Base-by-base conservation (phyloP, 2,329 filamentous ascomycete species). In the Sclerotinia sclerotiorum region DNA sequence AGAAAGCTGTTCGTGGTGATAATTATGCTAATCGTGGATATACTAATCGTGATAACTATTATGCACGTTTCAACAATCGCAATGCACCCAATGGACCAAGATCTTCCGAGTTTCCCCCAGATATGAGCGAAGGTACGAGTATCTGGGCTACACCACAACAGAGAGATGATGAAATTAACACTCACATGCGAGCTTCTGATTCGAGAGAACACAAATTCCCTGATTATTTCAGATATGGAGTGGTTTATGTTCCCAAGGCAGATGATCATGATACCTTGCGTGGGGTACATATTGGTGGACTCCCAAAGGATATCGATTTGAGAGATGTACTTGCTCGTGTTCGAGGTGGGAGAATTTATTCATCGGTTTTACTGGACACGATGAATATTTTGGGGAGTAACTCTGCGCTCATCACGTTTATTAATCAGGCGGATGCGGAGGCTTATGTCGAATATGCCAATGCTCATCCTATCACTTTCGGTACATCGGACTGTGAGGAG, bases 261-360 rank as follows among this genome's bases (percentile, higher is more conserved):
- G 52, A 35, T 3, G 73, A 75, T 24, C 54, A 10, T 2, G 74
- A 75, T 39, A 69, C 60, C 15, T 44, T 69, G 7, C 73, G 75
- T 3, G 72, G 72, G 0, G 71, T 77, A 11, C 66, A 69, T 19
- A 71, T 77, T 19, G 51, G 57, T 4, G 72, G 72, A 55, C 63
- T 77, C 0, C 73, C 75, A 1, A 13, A 39, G 2, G 58, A 66
- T 17, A 71, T 73, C 13, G n/a, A 70, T 6, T 57, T 75, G 7
- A 52, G 72, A 17, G 73, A 76, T 58, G 69, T 77, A 1, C 54
- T 77, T 19, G 65, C 62, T 0, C 63, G 72, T 15, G 72, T 76
- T 42, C 44, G 74, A 48, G 74, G 74, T 11, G 76, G 75, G 2
- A 67, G 72, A 39, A 54, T 77, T 1, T 24, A 73, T 5, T 60